A percentile compares a stretch with the other conserved stretches of the same genome.
These are phyloP conservation scores for Tylopilus sp. DNA, from an alignment of 1,284 basidiomycete genomes.

Conservation along the genomic window DNA sequence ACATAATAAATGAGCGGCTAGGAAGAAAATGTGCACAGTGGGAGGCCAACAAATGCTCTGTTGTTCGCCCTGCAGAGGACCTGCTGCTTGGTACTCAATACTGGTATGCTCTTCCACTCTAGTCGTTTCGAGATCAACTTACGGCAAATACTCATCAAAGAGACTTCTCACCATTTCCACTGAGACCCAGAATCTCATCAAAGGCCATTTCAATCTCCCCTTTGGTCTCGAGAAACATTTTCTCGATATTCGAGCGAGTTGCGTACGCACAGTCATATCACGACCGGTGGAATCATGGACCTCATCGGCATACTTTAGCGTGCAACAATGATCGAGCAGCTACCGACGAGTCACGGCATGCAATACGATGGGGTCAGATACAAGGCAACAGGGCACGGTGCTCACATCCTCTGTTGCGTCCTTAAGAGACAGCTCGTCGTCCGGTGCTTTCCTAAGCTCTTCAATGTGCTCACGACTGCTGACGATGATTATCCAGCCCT, in stretches of 20 bases:
- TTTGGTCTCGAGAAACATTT: not conserved
- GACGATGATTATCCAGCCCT: slow-evolving; percentile 40
- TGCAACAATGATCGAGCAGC: not conserved
- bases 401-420: slow-evolving; percentile 36
- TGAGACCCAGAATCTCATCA: not conserved
- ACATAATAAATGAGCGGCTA: too few species aligned
- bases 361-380: too few species aligned
- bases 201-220: not conserved
- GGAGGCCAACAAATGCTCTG: slow-evolving; percentile 39
- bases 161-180: not conserved
- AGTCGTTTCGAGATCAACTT: not conserved
- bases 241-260: not conserved
- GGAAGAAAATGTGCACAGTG: slow-evolving; percentile 30
- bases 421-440: slow-evolving; percentile 37
- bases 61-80: slow-evolving; percentile 34
- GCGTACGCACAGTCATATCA: not conserved
- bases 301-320: not conserved
- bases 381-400: not conserved
- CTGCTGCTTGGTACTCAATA: slow-evolving; percentile 7
- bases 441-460: slow-evolving; percentile 22
- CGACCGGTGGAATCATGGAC: not conserved
- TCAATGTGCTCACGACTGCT: slow-evolving; percentile 18
- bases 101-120: not conserved
- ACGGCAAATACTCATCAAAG: not conserved
- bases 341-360: not conserved